Evolutionary conservation across 2,329 filamentous ascomycete genomes (phyloP), one percentile per base, ranked within the genome.

Genomic region (Leptographium procerum): DNA sequence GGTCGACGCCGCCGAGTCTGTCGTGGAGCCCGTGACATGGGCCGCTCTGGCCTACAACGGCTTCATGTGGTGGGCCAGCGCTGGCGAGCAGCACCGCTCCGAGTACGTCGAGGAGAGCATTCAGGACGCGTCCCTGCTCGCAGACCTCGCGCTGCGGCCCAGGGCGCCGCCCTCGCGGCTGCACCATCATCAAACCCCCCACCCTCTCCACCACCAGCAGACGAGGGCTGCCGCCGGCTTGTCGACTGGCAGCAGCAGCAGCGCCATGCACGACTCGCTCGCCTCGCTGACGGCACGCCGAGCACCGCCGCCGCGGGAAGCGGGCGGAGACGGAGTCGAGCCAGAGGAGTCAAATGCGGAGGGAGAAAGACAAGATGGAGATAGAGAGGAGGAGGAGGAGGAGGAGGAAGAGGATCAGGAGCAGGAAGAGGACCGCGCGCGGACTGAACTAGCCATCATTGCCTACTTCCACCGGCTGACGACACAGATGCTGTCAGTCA

Each of bases 31-130:
- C 1, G 69, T 80, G 47, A 85, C 79, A 48, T 88, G 85, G 89
- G 78, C 86, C 0, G 84, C 86, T 1, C 79, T 92, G 29, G 89
- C 89, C 6, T 94, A 92, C 71, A 83, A 82, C 57, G 85, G 87
- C 28, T 91, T 92, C 74, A 89, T 92, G 81, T 94, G 89, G 89
- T 94, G 89, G 89, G 88, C 89, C 2, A 89, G 86, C 19, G 88
- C 89, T 0, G 89, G 88, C 59, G 89, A 94, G 71, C 82, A 86
- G 69, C 74, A 80, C 9, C 77, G 80, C 22, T 76, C 81, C 55
- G 80, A 83, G 56, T 80, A 85, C 62, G 77, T 80, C 24, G 83
- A 86, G 63, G 81, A 84, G 64, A 69, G 72, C 54, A 76, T 73
- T 52, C 76, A 75, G 52, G 84, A 86, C 65, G 73, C 76, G 9